Conservation (phyloP, 257 asterid genomes). For the Cruciata laevipes region DNA sequence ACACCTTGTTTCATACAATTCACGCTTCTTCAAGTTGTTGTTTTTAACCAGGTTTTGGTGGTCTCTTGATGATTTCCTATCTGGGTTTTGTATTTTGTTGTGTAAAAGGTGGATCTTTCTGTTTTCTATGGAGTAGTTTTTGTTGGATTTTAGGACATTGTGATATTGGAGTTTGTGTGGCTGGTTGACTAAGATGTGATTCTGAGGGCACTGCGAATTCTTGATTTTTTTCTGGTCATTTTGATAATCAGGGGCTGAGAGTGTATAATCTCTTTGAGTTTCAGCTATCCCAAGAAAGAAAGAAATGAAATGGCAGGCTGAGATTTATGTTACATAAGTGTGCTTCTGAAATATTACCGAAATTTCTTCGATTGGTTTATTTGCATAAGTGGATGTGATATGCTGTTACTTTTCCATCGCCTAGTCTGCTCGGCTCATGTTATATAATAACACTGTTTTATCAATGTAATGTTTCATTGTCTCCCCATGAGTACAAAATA, state of each 20-base stretch:
- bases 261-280: neutral
- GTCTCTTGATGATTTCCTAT: constrained; percentile 3
- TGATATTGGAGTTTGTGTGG: constrained; percentile 5
- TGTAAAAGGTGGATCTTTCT: constrained; percentile 13
- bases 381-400: neutral
- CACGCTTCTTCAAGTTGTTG: neutral
- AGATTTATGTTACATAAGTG: neutral
- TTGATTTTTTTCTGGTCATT: neutral
- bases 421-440: neutral
- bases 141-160: constrained; percentile 6
- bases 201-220: neutral
- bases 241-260: neutral
- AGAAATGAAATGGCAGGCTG: neutral
- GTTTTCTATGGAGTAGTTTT: neutral
- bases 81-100: constrained; percentile 10
- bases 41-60: neutral
- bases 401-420: neutral
- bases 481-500: no score
- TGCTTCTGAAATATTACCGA: neutral
- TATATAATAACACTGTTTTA: no score
- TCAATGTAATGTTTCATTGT: no score
- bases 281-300: neutral
- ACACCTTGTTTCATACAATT: neutral
- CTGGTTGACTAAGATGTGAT: constrained; percentile 5
- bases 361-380: neutral